These are phyloP conservation scores for Elsinoe arachidis DNA, from an alignment of 2,329 filamentous ascomycete genomes.

Conservation along the genomic window DNA sequence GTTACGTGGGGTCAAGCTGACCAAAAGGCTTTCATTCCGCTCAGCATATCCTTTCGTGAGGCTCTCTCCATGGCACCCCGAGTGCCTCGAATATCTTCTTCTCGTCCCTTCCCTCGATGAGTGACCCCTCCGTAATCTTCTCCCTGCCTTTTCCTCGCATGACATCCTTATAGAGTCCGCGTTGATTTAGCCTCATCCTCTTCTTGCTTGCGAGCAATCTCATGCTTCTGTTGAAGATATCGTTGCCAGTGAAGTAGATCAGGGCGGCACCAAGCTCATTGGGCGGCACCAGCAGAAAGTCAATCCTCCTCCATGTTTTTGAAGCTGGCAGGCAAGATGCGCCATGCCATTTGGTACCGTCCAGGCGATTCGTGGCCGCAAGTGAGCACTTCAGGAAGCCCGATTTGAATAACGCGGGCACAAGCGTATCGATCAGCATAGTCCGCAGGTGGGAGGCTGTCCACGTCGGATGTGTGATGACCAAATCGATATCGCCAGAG, in stretches of 20 bases:
- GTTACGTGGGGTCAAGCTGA: too few species aligned
- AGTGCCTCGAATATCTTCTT: conserved; percentile 71
- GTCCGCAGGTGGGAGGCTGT: conserved; percentile 49
- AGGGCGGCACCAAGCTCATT: conserved; percentile 73
- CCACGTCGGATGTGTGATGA: conserved; percentile 63
- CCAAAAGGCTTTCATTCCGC: too few species aligned
- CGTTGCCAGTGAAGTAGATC: conserved; percentile 93
- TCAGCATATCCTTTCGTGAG: conserved; percentile 65
- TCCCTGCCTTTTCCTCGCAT: conserved; percentile 49
- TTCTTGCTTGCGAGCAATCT: conserved; percentile 70
- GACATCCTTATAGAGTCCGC: conserved; percentile 65
- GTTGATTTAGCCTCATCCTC: conserved; percentile 76
- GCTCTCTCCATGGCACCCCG: conserved; percentile 76
- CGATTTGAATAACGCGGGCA: conserved; percentile 50
- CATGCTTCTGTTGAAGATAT: conserved; percentile 86
- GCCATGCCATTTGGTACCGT: conserved; percentile 80
- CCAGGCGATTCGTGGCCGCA: conserved; percentile 42
- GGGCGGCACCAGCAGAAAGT: conserved; percentile 74
- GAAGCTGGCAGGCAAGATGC: conserved; percentile 61
- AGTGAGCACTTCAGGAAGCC: conserved; percentile 64
- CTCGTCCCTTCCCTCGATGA: conserved; percentile 70
- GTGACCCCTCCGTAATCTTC: conserved; percentile 57
- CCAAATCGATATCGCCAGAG: conserved; percentile 76
- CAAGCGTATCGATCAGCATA: conserved; percentile 54
- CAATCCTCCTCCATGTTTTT: conserved; percentile 67